These are phyloP conservation scores for Fusarium decemcellulare DNA, from an alignment of 2,329 filamentous ascomycete genomes.

Conservation along the genomic window DNA sequence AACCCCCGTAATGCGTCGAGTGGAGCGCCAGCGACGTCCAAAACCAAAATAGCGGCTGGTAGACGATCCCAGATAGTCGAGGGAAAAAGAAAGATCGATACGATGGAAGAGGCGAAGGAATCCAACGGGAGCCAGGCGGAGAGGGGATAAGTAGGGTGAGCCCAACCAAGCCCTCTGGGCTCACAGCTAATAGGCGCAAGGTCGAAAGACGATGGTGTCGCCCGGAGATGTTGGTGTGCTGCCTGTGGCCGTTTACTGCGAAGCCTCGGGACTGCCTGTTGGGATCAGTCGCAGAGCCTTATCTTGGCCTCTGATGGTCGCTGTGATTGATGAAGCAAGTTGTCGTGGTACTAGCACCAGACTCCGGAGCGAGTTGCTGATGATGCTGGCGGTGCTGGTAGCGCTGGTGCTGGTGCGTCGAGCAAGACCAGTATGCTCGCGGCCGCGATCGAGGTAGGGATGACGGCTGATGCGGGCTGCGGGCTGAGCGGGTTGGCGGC, in stretches of 20 bases:
- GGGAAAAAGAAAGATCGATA: slow-evolving; percentile 36
- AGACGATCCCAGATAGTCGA: slow-evolving; percentile 42
- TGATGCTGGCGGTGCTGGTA: slow-evolving; percentile 24
- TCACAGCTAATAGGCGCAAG: slow-evolving; percentile 31
- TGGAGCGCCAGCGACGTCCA: slow-evolving; percentile 45
- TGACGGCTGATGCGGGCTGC: slow-evolving; percentile 47
- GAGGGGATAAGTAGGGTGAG: slow-evolving; percentile 45
- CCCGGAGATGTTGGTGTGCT: slow-evolving; percentile 41
- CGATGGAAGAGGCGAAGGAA: slow-evolving; percentile 38
- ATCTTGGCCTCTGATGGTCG: slow-evolving; percentile 32
- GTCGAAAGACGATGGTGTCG: slow-evolving; percentile 25
- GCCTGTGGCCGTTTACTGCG: slow-evolving; percentile 32
- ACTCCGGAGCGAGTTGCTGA: slow-evolving; percentile 30
- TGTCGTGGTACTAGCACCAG: slow-evolving; percentile 44
- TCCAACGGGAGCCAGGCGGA: slow-evolving; percentile 43
- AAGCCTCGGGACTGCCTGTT: slow-evolving; percentile 32
- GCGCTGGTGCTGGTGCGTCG: slow-evolving; percentile 36
- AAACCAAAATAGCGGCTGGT: slow-evolving; percentile 38
- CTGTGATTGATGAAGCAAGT: slow-evolving; percentile 30
- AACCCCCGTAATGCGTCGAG: slow-evolving; percentile 47
- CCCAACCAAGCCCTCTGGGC: slow-evolving; percentile 34
- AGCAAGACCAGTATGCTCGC: slow-evolving; percentile 46
- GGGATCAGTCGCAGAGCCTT: slow-evolving; percentile 37
- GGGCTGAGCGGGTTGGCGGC: slow-evolving; percentile 46
- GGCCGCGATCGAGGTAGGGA: slow-evolving; percentile 48